These are phyloP conservation scores for Albizia julibrissin DNA, from an alignment of 306 rosid genomes.

Conservation along the genomic window DNA sequence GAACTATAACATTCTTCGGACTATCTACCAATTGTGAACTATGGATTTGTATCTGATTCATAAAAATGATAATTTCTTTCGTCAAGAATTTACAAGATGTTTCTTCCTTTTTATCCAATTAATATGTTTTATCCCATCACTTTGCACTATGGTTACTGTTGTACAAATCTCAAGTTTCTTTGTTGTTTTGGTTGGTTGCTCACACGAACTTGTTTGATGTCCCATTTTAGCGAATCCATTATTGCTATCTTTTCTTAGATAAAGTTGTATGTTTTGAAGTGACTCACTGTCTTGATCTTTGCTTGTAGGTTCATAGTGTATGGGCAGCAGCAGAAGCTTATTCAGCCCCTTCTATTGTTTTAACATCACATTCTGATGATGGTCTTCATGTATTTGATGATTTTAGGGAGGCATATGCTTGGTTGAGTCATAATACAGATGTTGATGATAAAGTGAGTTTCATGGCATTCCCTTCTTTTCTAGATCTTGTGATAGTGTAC, in stretches of 20 bases:
- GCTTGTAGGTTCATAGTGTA: slow-evolving; percentile 85
- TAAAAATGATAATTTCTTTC: not conserved
- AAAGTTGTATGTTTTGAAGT: not conserved
- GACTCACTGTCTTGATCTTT: slow-evolving; percentile 25
- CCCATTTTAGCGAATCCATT: not conserved
- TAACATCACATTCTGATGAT: slow-evolving; percentile 76
- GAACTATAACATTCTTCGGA: slow-evolving; percentile 23
- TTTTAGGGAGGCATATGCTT: slow-evolving; percentile 98
- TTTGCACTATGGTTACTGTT: slow-evolving; percentile 19
- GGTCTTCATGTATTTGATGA: slow-evolving; percentile 99
- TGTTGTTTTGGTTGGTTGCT: slow-evolving; percentile 1
- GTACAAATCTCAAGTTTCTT: not conserved
- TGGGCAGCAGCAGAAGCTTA: slow-evolving; percentile 99
- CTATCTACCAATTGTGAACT: not conserved
- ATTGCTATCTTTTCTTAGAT: not conserved
- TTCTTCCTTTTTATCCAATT: not conserved
- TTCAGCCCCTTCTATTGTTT: slow-evolving; percentile 98
- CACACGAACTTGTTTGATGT: slow-evolving; percentile 6
- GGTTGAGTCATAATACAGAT: slow-evolving; percentile 98
- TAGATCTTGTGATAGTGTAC: slow-evolving; percentile 3
- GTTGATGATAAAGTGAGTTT: slow-evolving; percentile 89
- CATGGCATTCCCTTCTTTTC: slow-evolving; percentile 26
- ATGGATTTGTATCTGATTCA: slow-evolving; percentile 3
- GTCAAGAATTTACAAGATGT: slow-evolving; percentile 6
- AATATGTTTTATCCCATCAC: not conserved